phyloP scores from a whole-genome alignment of 192 early-diverging fungal species.

The Coemansia sp. region DNA sequence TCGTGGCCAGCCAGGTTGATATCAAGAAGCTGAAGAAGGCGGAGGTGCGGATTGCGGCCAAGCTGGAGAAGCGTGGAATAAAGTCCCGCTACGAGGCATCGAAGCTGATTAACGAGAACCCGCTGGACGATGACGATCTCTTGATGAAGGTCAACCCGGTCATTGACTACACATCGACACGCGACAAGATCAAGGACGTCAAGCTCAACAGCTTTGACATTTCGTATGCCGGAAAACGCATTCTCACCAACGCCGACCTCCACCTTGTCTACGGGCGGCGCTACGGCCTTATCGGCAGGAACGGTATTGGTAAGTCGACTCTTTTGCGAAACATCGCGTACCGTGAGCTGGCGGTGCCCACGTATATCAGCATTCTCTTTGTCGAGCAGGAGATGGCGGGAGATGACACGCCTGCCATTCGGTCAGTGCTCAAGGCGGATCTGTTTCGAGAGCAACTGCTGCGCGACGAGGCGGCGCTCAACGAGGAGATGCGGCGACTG shows the following conservation, averaged over 20 bases:
- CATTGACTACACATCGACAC: slow-evolving; percentile 76
- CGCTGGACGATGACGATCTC: slow-evolving; percentile 65
- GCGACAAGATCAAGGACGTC: slow-evolving; percentile 91
- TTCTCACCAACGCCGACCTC: slow-evolving; percentile 83
- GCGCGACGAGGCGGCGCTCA: slow-evolving; percentile 73
- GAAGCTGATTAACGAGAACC: slow-evolving; percentile 66
- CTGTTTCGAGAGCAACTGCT: slow-evolving; percentile 88
- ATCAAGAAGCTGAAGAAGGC: slow-evolving; percentile 86
- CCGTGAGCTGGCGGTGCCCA: slow-evolving; percentile 86
- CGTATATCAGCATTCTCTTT: slow-evolving; percentile 92
- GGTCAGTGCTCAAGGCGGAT: slow-evolving; percentile 92
- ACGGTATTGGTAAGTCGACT: slow-evolving; percentile 89
- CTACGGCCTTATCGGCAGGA: slow-evolving; percentile 94
- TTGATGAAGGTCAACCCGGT: slow-evolving; percentile 91
- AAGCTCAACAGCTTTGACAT: slow-evolving; percentile 98
- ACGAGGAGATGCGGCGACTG: slow-evolving; percentile 54
- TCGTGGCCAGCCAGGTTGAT: slow-evolving; percentile 72
- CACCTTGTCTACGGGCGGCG: slow-evolving; percentile 85
- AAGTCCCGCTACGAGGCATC: slow-evolving; percentile 74
- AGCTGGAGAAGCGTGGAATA: slow-evolving; percentile 80
- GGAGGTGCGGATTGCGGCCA: slow-evolving; percentile 88
- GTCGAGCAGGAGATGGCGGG: slow-evolving; percentile 98
- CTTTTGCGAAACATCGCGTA: slow-evolving; percentile 73
- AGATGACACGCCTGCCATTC: slow-evolving; percentile 83
- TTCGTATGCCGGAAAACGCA: slow-evolving; percentile 89